A percentile compares a stretch with the other conserved stretches of the same genome.
These are phyloP conservation scores for Verticillium klebahnii DNA, from an alignment of 2,329 filamentous ascomycete genomes.

Conservation along the genomic window DNA sequence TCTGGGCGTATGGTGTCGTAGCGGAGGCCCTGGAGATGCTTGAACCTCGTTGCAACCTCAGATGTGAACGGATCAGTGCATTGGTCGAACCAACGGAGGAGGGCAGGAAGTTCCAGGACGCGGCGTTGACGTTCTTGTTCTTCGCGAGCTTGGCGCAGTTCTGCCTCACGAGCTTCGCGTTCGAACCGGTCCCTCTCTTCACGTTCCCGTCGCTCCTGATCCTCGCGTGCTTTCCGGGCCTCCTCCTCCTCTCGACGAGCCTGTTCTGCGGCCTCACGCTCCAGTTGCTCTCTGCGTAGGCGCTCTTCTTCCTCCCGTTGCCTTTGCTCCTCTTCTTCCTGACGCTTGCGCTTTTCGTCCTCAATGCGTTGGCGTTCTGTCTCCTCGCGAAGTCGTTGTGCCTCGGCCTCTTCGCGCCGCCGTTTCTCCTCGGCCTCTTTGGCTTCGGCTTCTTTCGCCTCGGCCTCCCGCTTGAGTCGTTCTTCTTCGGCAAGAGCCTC, in stretches of 20 bases:
- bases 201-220: constrained; percentile 35
- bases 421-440: constrained; percentile 21
- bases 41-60: constrained; percentile 49
- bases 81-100: constrained; percentile 56
- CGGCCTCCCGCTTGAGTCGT: constrained; percentile 12
- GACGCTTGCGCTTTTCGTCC: constrained; percentile 32
- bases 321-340: constrained; percentile 29
- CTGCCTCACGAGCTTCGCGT: constrained; percentile 45
- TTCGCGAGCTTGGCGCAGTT: constrained; percentile 44
- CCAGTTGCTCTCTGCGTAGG: constrained; percentile 36
- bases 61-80: constrained; percentile 46
- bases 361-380: constrained; percentile 30
- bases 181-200: constrained; percentile 42
- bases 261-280: constrained; percentile 43
- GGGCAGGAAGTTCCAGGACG: constrained; percentile 52
- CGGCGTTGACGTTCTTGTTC: constrained; percentile 48
- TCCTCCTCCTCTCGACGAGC: constrained; percentile 48
- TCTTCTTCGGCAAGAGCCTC: neutral
- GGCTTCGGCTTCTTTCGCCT: constrained; percentile 11
- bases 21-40: constrained; percentile 54
- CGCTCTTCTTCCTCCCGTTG: constrained; percentile 43
- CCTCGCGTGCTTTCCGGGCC: constrained; percentile 46
- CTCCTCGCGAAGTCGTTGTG: constrained; percentile 16
- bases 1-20: constrained; percentile 58
- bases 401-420: constrained; percentile 12